Conservation (phyloP, 306 rosid species). For the Sechiopsis laciniata region DNA sequence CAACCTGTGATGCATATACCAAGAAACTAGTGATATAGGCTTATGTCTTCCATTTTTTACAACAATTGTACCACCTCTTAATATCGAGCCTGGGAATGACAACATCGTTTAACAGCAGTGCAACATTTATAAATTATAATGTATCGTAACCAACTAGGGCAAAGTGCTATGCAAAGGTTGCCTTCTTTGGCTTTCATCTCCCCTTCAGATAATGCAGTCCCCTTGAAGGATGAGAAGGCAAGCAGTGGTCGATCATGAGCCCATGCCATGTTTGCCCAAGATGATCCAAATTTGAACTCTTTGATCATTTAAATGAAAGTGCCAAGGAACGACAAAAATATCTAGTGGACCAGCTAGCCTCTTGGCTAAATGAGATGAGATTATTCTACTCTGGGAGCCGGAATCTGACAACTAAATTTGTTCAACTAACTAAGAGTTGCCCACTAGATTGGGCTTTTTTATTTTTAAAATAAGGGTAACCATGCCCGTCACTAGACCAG, state of each 20-base stretch:
- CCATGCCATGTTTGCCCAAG: background rate
- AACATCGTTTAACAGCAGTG: background rate
- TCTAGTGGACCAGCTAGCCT: slow-evolving; percentile 1
- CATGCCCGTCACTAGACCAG: no score
- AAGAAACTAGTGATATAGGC: background rate
- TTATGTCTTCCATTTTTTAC: background rate
- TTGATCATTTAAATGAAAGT: background rate
- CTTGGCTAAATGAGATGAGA: background rate
- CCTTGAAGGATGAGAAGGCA: background rate
- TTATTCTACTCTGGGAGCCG: background rate
- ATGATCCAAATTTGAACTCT: background rate
- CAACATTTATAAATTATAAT: background rate
- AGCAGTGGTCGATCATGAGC: background rate
- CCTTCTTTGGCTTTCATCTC: background rate
- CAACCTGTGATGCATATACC: background rate
- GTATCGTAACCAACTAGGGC: background rate
- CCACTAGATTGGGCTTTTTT: background rate
- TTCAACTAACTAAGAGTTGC: background rate
- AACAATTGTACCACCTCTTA: background rate
- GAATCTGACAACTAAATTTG: slow-evolving; percentile 1
- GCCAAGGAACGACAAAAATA: background rate
- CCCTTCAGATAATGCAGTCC: background rate
- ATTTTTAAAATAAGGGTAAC: no score
- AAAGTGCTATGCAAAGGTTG: no score
- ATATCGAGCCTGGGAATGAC: background rate